Percentiles rank a stretch among this genome's conserved stretches.
Evolutionary conservation across 176 grass and related monocot species (phyloP).

Genomic region (Cymbopogon citratus): DNA sequence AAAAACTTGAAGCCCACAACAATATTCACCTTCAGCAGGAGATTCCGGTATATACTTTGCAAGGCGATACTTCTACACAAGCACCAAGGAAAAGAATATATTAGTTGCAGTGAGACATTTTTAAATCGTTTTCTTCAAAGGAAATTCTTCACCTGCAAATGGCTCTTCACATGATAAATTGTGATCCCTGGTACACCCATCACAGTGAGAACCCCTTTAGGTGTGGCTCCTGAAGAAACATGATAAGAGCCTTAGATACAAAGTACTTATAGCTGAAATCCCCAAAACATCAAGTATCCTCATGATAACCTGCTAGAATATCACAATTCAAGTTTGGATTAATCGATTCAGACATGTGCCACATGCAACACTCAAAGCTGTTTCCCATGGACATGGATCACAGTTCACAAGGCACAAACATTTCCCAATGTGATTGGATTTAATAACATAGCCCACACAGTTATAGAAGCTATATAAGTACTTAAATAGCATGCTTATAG

Average conservation of each 20-base stretch:
- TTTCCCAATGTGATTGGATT: constrained; percentile 39
- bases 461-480: constrained; percentile 17
- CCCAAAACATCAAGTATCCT: constrained; percentile 14
- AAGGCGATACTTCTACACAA: constrained; percentile 88
- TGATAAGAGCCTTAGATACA: constrained; percentile 5
- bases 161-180: constrained; percentile 98
- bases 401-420: constrained; percentile 23
- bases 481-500: background rate
- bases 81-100: constrained; percentile 10
- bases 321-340: constrained; percentile 6
- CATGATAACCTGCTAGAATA: constrained; percentile 28
- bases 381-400: constrained; percentile 19
- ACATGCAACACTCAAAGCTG: constrained; percentile 20
- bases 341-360: constrained; percentile 6
- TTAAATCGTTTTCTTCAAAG: background rate
- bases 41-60: constrained; percentile 96
- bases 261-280: background rate
- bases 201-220: constrained; percentile 96
- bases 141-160: constrained; percentile 67
- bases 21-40: constrained; percentile 67
- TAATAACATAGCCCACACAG: constrained; percentile 20
- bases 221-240: constrained; percentile 79
- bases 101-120: constrained; percentile 25
- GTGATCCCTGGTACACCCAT: constrained; percentile 98
- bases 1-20: constrained; percentile 33